Percentiles rank a stretch among this genome's conserved stretches.
Conservation (phyloP, 2,329 filamentous ascomycete genomes). For the Hymenoscyphus repandus region DNA sequence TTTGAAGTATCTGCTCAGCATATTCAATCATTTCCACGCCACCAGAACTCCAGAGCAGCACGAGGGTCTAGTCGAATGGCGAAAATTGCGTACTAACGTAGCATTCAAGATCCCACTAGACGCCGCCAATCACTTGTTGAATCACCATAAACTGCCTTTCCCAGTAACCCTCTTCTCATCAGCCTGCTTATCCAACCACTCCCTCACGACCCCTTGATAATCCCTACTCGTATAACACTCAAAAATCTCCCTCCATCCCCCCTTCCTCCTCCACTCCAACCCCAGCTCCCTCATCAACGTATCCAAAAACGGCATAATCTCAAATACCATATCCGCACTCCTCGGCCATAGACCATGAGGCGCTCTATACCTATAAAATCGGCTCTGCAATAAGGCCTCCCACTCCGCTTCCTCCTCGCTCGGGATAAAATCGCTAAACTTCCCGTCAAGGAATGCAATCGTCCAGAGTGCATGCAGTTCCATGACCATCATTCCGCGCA, state of each 20-base stretch:
- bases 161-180: neutral
- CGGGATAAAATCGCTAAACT: constrained; percentile 35
- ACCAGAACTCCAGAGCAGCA: no score
- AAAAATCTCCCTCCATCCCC: constrained; percentile 36
- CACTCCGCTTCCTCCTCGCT: constrained; percentile 30
- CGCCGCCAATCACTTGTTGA: no score
- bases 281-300: no score
- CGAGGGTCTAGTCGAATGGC: no score
- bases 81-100: no score
- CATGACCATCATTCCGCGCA: constrained; percentile 36
- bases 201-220: constrained; percentile 37
- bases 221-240: constrained; percentile 39
- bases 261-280: constrained; percentile 49
- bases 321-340: constrained; percentile 69
- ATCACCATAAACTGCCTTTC: neutral
- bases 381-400: constrained; percentile 48
- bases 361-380: constrained; percentile 65
- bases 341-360: constrained; percentile 57
- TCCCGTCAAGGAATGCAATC: constrained; percentile 53
- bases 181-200: constrained; percentile 29
- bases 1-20: no score
- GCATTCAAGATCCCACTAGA: no score
- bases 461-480: constrained; percentile 54
- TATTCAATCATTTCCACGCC: no score
- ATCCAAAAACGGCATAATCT: constrained; percentile 68